Evolutionary conservation across 2,329 filamentous ascomycete genomes (phyloP).

Genomic region (Aspergillus chevalieri): DNA sequence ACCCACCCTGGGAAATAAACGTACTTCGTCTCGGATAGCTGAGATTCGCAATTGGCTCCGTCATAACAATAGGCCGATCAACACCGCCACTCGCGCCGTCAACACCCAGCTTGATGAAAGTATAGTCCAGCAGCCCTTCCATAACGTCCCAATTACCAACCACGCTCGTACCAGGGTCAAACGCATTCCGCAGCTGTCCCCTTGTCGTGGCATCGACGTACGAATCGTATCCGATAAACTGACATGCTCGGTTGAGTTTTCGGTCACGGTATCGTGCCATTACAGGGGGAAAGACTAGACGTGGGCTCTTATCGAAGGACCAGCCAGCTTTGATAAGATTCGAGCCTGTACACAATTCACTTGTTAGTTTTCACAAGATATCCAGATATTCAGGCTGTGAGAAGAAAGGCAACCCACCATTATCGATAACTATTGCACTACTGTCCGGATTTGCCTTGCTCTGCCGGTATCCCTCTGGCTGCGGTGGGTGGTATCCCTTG

Average conservation of each 20-base stretch:
- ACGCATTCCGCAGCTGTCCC: slow-evolving; percentile 83
- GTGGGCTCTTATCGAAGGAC: slow-evolving; percentile 83
- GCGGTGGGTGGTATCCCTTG: slow-evolving; percentile 51
- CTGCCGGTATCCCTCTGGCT: slow-evolving; percentile 63
- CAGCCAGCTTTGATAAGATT: slow-evolving; percentile 86
- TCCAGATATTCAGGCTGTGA: background rate
- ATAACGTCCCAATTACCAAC: slow-evolving; percentile 97
- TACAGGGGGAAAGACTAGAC: slow-evolving; percentile 75
- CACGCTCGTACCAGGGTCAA: slow-evolving; percentile 83
- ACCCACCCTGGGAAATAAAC: slow-evolving; percentile 25
- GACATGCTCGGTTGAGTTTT: slow-evolving; percentile 85
- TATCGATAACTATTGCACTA: slow-evolving; percentile 92
- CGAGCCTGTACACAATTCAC: slow-evolving; percentile 55
- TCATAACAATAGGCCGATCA: slow-evolving; percentile 87
- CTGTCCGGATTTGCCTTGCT: slow-evolving; percentile 55
- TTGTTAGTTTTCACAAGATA: background rate
- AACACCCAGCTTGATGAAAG: slow-evolving; percentile 88
- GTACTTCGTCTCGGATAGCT: slow-evolving; percentile 81
- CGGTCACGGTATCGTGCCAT: slow-evolving; percentile 94
- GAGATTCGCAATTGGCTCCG: slow-evolving; percentile 86
- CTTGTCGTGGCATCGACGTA: slow-evolving; percentile 90
- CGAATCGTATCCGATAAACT: slow-evolving; percentile 86
- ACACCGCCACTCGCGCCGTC: slow-evolving; percentile 67
- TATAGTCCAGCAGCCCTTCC: slow-evolving; percentile 89
- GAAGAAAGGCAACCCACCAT: slow-evolving; percentile 56